Conservation (phyloP, 768 basidiomycete species). For the Auriscalpium microsporum region DNA sequence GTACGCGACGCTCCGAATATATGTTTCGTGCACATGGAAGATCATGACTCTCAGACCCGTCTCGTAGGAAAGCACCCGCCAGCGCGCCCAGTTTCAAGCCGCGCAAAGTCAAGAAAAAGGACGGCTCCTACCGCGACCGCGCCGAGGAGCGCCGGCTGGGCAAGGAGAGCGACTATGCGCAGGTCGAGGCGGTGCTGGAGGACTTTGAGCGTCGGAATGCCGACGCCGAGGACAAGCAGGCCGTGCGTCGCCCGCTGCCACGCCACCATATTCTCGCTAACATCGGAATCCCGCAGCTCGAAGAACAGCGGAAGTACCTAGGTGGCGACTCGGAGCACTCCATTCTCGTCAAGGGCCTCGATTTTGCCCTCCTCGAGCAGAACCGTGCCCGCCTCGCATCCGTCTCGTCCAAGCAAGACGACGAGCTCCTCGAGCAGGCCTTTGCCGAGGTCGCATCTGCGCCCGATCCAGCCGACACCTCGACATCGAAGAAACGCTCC, state of each 20-base stretch:
- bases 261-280: not conserved
- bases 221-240: slow-evolving; percentile 48
- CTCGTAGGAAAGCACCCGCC: slow-evolving; percentile 36
- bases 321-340: slow-evolving; percentile 83
- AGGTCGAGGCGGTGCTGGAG: slow-evolving; percentile 72
- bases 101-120: slow-evolving; percentile 54
- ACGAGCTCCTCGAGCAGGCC: slow-evolving; percentile 74
- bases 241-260: slow-evolving; percentile 29
- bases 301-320: slow-evolving; percentile 66
- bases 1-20: not conserved
- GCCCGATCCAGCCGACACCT: slow-evolving; percentile 17
- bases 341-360: slow-evolving; percentile 84
- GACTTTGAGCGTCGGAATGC: slow-evolving; percentile 67
- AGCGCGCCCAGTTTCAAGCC: slow-evolving; percentile 71
- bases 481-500: slow-evolving; percentile 55
- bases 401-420: slow-evolving; percentile 48
- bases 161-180: slow-evolving; percentile 61
- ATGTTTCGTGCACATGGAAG: not conserved
- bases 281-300: slow-evolving; percentile 38
- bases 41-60: not conserved
- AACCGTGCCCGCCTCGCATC: slow-evolving; percentile 58
- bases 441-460: slow-evolving; percentile 40
- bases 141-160: slow-evolving; percentile 67
- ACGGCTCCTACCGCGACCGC: slow-evolving; percentile 60
- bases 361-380: slow-evolving; percentile 78